Conservation (phyloP, 768 basidiomycete genomes). For the Lactifluus subvellereus region DNA sequence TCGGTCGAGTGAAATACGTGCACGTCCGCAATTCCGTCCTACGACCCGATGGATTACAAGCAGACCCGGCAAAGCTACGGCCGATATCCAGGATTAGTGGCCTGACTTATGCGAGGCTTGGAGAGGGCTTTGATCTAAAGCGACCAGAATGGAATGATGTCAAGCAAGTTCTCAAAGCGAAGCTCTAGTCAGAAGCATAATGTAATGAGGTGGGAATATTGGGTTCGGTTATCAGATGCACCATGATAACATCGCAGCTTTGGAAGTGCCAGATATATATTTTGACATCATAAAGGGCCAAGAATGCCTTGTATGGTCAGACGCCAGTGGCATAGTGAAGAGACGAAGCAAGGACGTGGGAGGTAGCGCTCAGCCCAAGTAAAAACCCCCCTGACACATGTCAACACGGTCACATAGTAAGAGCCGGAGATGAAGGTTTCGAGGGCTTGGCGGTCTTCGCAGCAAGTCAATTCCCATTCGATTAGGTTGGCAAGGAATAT, state of each 20-base stretch:
- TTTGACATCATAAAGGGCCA: constrained; percentile 12
- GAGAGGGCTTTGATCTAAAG: constrained; percentile 44
- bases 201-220: not conserved
- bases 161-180: constrained; percentile 30
- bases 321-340: not conserved
- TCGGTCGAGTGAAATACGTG: constrained; percentile 50
- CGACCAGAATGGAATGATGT: constrained; percentile 37
- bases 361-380: constrained; percentile 7
- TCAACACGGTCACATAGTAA: constrained; percentile 4
- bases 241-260: constrained; percentile 11
- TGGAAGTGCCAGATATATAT: constrained; percentile 10
- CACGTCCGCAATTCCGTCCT: constrained; percentile 49
- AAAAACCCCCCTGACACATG: constrained; percentile 9
- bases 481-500: not conserved
- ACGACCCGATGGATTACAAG: constrained; percentile 34
- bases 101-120: constrained; percentile 43
- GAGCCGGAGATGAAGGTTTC: constrained; percentile 15
- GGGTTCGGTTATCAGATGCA: constrained; percentile 16
- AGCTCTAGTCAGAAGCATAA: constrained; percentile 5
- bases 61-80: constrained; percentile 46
- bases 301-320: constrained; percentile 6
- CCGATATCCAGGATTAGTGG: constrained; percentile 53
- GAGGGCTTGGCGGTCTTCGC: not conserved
- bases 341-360: constrained; percentile 22
- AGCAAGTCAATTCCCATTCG: not conserved